Evolutionary conservation across 352 stramenopile genomes (phyloP).

Genomic region (Pythium brassicae): DNA sequence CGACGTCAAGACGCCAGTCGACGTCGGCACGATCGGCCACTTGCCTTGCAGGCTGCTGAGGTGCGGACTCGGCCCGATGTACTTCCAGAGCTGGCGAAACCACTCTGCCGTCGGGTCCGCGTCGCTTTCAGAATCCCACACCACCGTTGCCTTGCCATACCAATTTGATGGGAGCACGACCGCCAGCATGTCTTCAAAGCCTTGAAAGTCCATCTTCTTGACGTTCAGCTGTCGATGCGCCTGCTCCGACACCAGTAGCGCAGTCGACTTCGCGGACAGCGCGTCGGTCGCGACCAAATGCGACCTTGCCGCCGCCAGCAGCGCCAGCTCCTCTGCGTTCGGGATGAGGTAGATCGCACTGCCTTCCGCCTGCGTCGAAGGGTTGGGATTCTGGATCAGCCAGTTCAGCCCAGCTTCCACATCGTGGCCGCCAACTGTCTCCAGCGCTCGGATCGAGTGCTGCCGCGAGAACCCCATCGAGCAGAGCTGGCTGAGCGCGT

Average conservation of each 20-base stretch:
- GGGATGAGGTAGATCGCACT: conserved; percentile 35
- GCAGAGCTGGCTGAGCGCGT: conserved; percentile 40
- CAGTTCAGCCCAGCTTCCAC: conserved; percentile 63
- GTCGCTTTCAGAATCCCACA: conserved; percentile 21
- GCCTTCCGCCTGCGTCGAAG: conserved; percentile 13
- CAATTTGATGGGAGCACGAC: conserved; percentile 42
- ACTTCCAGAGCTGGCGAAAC: conserved; percentile 61
- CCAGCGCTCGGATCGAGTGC: conserved; percentile 36
- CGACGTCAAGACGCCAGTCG: conserved; percentile 28
- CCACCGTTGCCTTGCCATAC: conserved; percentile 30
- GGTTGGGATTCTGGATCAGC: conserved; percentile 55
- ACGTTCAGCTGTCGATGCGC: conserved; percentile 40
- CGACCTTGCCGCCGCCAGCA: conserved; percentile 30
- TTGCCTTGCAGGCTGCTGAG: conserved; percentile 48
- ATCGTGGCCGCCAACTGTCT: conserved; percentile 23
- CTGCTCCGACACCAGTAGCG: conserved; percentile 28
- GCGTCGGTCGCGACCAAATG: conserved; percentile 40
- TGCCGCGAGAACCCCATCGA: conserved; percentile 65
- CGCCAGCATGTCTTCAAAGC: conserved; percentile 51
- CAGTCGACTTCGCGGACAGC: conserved; percentile 20
- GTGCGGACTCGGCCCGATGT: conserved; percentile 42
- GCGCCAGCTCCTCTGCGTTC: conserved; percentile 32
- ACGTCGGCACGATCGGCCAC: conserved; percentile 68
- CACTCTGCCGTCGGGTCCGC: conserved; percentile 39
- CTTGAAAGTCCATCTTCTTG: conserved; percentile 37